Evolutionary conservation across 2,329 filamentous ascomycete species (phyloP).

Genomic region (Phoma sp.): DNA sequence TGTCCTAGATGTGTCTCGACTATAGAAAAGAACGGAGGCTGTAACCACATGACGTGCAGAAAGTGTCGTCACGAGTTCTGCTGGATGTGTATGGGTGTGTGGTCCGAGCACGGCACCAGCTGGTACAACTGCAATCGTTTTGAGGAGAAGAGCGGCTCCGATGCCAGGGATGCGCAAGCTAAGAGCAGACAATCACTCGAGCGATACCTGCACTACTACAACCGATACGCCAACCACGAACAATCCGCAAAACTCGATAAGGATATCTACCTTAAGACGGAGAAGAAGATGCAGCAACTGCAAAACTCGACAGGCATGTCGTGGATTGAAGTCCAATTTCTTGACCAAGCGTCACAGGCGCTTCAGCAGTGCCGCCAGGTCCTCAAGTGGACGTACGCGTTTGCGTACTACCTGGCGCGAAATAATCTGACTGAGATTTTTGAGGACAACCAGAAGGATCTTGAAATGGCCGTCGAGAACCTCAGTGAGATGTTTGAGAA

Average conservation of each 20-base stretch:
- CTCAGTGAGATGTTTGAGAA: constrained; percentile 99
- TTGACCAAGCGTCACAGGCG: constrained; percentile 90
- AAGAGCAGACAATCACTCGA: constrained; percentile 89
- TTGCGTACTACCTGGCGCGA: constrained; percentile 94
- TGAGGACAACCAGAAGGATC: constrained; percentile 97
- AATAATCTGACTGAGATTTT: constrained; percentile 98
- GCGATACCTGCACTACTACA: constrained; percentile 98
- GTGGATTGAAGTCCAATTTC: constrained; percentile 98
- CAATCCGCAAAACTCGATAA: constrained; percentile 96
- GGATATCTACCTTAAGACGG: constrained; percentile 93
- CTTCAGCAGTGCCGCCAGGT: constrained; percentile 98
- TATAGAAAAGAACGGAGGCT: constrained; percentile 98
- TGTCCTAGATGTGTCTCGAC: constrained; percentile 96
- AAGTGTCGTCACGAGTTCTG: constrained; percentile 98
- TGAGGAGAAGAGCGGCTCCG: constrained; percentile 91
- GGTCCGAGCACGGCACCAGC: constrained; percentile 97
- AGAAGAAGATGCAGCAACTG: constrained; percentile 98
- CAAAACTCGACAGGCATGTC: constrained; percentile 95
- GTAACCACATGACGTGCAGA: constrained; percentile 97
- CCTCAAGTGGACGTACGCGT: constrained; percentile 98
- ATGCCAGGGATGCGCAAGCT: constrained; percentile 90
- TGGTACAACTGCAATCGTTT: constrained; percentile 99
- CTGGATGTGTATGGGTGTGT: constrained; percentile 99
- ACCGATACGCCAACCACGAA: constrained; percentile 98
- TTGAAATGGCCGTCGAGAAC: constrained; percentile 96